Base-by-base conservation (phyloP, 805 yeast species). In the Tetrapisispora pingtungensis region DNA sequence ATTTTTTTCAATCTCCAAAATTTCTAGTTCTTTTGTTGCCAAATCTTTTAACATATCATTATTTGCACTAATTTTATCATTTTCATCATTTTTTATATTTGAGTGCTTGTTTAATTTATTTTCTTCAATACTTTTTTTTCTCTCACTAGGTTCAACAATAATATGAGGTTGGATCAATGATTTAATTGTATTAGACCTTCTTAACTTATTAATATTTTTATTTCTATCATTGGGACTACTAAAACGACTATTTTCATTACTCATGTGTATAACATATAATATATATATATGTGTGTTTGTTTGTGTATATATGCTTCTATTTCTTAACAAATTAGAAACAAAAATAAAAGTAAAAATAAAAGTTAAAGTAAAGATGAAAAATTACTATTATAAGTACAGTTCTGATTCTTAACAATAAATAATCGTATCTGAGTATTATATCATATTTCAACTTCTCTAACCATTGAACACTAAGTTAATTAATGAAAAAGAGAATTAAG, bases 21-120 rank as follows among this genome's bases (percentile, higher is more conserved):
- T 66, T 24, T 73, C 74, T 75, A 80, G 74, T 56, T 83, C 93
- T 54, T 80, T 82, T 33, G 76, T 65, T 0, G 90, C 90, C 37
- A 83, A 62, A 7, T 71, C 62, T 48, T 85, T 69, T 40, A 82
- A 62, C 41, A 78, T 73, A 6, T 72, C 75, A 46, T 76, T 17
- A 26, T 28, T 37, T 10, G 6, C 77, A 33, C 70, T 77, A 15
- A 15, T 17, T 14, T 38, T 19, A 13, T 28, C 22, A 14, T 30
- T 19, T 15, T 17, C 18, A 10, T 39, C 19, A 13, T 28, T 19
- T 18, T 6, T 12, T 4, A 6, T 5, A 6, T 22, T 31, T 14
- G 7, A 26, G 28, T 26, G 10, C 10, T 10, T 8, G 7, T 10
- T 26, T 26, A 10, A 26, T 26, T 26, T 26, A 10, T 26, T 26